These are phyloP conservation scores for Lobosporangium transversale DNA, from an alignment of 192 early-diverging fungal genomes.

Conservation along the genomic window DNA sequence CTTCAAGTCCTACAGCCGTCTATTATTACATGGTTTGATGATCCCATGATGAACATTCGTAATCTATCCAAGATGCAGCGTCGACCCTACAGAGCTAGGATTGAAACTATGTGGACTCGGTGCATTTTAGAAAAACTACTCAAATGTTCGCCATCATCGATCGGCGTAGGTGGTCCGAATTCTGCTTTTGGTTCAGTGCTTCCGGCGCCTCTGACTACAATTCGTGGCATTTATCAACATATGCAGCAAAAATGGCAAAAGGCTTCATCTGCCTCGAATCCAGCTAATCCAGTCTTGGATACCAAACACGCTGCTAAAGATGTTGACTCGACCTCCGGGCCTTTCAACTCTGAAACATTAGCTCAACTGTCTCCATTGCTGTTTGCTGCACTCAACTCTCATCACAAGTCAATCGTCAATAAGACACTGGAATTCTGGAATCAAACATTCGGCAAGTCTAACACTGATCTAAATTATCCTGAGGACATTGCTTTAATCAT, in stretches of 20 bases:
- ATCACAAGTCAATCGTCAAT: slow-evolving; percentile 18
- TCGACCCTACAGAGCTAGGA: slow-evolving; percentile 1
- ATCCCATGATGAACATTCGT: slow-evolving; percentile 3
- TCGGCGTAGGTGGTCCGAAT: neutral
- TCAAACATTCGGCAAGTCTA: slow-evolving; percentile 16
- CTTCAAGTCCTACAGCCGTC: slow-evolving; percentile 1
- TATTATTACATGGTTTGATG: slow-evolving; percentile 24
- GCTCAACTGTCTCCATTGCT: slow-evolving; percentile 5
- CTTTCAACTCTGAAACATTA: slow-evolving; percentile 15
- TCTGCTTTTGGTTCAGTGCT: slow-evolving; percentile 23
- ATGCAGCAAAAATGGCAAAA: neutral
- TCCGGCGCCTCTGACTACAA: slow-evolving; percentile 6
- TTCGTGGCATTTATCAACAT: slow-evolving; percentile 18
- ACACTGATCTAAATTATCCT: slow-evolving; percentile 11
- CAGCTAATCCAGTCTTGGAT: slow-evolving; percentile 2
- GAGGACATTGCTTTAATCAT: slow-evolving; percentile 13
- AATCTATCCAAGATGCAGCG: slow-evolving; percentile 4
- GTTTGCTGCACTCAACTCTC: slow-evolving; percentile 22
- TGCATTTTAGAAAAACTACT: slow-evolving; percentile 18
- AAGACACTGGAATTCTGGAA: slow-evolving; percentile 42
- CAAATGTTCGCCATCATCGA: slow-evolving; percentile 1
- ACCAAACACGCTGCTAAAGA: too few relatives aligned
- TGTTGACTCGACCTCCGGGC: neutral
- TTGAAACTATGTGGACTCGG: slow-evolving; percentile 17
- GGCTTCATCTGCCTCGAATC: neutral